Evolutionary conservation across 208 protist genomes (phyloP), one percentile per base, ranked within the genome.

Genomic region (Histomonas meleagridis): DNA sequence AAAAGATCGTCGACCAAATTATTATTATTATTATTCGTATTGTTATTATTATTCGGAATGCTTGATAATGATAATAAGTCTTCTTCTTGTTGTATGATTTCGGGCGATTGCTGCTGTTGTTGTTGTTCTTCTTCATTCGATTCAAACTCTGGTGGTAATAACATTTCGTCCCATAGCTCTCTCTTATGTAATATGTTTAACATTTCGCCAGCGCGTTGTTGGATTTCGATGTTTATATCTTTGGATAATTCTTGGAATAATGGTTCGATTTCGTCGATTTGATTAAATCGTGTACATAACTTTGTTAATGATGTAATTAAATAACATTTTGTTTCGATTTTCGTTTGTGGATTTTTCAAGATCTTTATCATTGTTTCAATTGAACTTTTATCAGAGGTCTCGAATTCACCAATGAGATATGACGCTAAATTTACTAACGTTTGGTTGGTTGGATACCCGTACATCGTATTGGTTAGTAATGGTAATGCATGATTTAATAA

Each of bases 181-280:
- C 18, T 32, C 26, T 55, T 51, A 14, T 3, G 16, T 1, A 86
- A 26, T 14, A 86, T 40, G 35, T 40, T 7, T 38, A 55, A 48
- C 40, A 86, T 86, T 55, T 86, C 76, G 38, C 76, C 76, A 3
- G 76, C 76, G 18, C 76, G 76, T 38, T 86, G 76, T 46, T 86
- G 76, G 26, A 86, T 28, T 86, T 86, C 76, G 46, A 86, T 40
- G 35, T 86, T 86, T 18, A 57, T 86, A 9, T 43, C 32, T 35
- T 5, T 86, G 18, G 76, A 12, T 2, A 79, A 18, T 23, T 23
- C 5, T 48, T 23, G 16, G 12, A 79, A 49, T 10, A 51, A 35
- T n/a, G 32, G 38, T 9, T n/a, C 16, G 23, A 79, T 43, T 51
- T 46, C 38, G 18, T 79, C 40, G 5, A 40, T 9, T 21, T 7